Conservation (phyloP, 345 rosid species). For the Geranium rotundifolium region DNA sequence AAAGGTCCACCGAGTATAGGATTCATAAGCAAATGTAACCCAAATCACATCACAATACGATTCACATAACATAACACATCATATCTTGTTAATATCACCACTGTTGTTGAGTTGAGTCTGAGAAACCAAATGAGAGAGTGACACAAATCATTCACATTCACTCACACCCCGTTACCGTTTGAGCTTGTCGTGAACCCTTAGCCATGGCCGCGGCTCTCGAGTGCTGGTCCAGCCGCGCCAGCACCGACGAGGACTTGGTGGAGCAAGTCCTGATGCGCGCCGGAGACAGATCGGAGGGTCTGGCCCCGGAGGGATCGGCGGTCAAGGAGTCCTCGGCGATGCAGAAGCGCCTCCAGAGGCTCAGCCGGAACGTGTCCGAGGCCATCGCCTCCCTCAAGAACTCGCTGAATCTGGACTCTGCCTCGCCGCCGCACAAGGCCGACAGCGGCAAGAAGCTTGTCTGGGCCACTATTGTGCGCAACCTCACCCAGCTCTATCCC, state of each 20-base stretch:
- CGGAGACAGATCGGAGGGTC: conserved; percentile 61
- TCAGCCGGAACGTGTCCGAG: conserved; percentile 76
- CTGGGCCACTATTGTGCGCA: conserved; percentile 89
- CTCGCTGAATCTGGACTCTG: conserved; percentile 68
- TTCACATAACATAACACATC: too few relatives aligned
- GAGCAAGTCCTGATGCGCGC: conserved; percentile 93
- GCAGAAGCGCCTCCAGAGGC: conserved; percentile 72
- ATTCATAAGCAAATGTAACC: too few relatives aligned
- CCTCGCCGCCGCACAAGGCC: conserved; percentile 22
- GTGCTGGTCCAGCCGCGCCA: conserved; percentile 90
- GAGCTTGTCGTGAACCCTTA: neutral
- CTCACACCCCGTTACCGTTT: too few relatives aligned
- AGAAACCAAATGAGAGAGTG: too few relatives aligned
- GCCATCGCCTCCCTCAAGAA: conserved; percentile 83
- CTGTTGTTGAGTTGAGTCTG: too few relatives aligned
- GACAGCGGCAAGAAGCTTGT: conserved; percentile 59
- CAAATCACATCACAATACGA: too few relatives aligned
- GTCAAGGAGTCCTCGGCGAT: conserved; percentile 30
- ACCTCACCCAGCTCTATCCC: conserved; percentile 79
- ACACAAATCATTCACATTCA: too few relatives aligned
- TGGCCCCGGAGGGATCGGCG: conserved; percentile 10
- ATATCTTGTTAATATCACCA: too few relatives aligned
- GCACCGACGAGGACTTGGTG: conserved; percentile 77
- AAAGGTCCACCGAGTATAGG: too few relatives aligned
- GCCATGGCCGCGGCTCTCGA: conserved; percentile 91